Percentiles rank a stretch among this genome's conserved stretches.
Evolutionary conservation across 1,284 basidiomycete species (phyloP).

Genomic region (Apiotrichum siamense): DNA sequence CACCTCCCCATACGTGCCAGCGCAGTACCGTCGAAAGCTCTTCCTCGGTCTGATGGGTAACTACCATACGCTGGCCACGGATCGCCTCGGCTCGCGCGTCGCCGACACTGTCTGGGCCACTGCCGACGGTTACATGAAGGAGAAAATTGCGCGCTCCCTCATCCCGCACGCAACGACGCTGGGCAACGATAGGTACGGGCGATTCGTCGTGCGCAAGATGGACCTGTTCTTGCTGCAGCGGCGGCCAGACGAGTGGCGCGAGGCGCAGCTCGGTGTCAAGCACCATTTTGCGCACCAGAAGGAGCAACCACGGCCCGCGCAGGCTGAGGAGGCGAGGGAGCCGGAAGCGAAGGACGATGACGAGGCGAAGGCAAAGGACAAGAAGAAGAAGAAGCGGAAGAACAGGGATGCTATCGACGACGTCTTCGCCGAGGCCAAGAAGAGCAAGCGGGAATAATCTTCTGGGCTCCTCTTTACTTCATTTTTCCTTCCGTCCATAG

Average conservation of each 20-base stretch:
- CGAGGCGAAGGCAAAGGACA: slow-evolving; percentile 5
- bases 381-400: slow-evolving; percentile 10
- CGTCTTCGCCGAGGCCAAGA: slow-evolving; percentile 25
- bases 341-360: slow-evolving; percentile 1
- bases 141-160: slow-evolving; percentile 79
- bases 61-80: slow-evolving; percentile 71
- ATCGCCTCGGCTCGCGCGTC: slow-evolving; percentile 79
- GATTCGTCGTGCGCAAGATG: slow-evolving; percentile 73
- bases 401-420: slow-evolving; percentile 32
- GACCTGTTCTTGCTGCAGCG: slow-evolving; percentile 71
- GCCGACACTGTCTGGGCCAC: slow-evolving; percentile 79
- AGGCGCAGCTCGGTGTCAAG: slow-evolving; percentile 48
- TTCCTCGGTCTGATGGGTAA: slow-evolving; percentile 67
- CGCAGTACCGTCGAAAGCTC: slow-evolving; percentile 64
- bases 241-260: slow-evolving; percentile 75
- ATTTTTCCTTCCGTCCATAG: background rate
- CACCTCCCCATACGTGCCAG: slow-evolving; percentile 60
- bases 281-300: slow-evolving; percentile 47
- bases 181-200: slow-evolving; percentile 71
- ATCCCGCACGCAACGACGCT: slow-evolving; percentile 64
- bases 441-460: slow-evolving; percentile 7
- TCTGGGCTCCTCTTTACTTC: background rate
- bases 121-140: slow-evolving; percentile 84
- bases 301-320: slow-evolving; percentile 8
- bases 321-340: slow-evolving; percentile 3